Conservation (phyloP, 345 rosid genomes). For the Ceriops decandra region DNA sequence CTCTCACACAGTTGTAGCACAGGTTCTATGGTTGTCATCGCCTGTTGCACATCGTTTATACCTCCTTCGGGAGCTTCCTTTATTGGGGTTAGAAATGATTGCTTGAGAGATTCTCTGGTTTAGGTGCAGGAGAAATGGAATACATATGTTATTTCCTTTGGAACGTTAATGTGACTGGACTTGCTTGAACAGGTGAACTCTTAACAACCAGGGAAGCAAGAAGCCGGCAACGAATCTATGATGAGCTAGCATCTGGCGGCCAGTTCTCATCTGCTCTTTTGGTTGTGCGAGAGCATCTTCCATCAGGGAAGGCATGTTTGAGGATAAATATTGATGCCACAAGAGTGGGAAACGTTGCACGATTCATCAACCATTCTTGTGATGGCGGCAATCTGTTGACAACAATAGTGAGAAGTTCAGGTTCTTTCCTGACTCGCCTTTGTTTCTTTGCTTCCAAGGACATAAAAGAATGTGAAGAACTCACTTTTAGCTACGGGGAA, state of each 20-base stretch:
- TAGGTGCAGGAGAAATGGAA: background rate
- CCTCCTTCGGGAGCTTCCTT: no score
- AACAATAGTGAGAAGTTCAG: constrained; percentile 53
- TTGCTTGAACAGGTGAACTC: constrained; percentile 56
- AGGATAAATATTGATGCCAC: constrained; percentile 89
- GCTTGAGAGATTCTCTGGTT: background rate
- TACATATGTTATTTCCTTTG: background rate
- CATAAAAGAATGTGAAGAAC: constrained; percentile 57
- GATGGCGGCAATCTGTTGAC: constrained; percentile 78
- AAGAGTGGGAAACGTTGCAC: constrained; percentile 60
- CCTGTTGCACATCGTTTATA: no score
- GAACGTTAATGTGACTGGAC: constrained; percentile 11
- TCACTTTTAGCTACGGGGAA: constrained; percentile 81
- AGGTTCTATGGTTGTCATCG: no score
- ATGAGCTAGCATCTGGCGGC: constrained; percentile 43
- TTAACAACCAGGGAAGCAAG: constrained; percentile 70
- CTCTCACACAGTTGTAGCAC: no score
- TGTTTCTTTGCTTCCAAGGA: constrained; percentile 81
- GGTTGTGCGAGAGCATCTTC: constrained; percentile 91
- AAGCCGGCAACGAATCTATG: constrained; percentile 59
- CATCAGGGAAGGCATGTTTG: constrained; percentile 76
- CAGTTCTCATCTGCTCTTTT: constrained; percentile 60
- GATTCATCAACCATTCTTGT: constrained; percentile 90
- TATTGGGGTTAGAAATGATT: background rate
- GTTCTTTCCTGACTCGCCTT: constrained; percentile 59